These are phyloP conservation scores for Monascus ruber DNA, from an alignment of 2,329 filamentous ascomycete species.

Conservation along the genomic window DNA sequence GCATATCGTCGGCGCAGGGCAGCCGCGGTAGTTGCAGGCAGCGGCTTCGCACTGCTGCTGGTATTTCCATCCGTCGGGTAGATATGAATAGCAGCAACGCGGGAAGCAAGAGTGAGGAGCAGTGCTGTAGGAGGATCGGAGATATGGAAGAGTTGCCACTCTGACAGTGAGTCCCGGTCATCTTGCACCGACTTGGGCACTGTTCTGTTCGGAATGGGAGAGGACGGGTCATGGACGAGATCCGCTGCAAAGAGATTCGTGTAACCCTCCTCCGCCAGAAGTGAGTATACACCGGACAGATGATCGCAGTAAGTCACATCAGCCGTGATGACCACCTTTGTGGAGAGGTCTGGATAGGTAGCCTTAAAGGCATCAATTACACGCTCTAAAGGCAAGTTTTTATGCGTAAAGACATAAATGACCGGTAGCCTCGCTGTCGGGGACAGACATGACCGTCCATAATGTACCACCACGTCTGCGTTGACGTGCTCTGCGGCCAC, in stretches of 20 bases:
- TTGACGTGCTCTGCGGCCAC: constrained; percentile 88
- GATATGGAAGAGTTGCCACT: constrained; percentile 75
- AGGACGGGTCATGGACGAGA: constrained; percentile 67
- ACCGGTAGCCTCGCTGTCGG: constrained; percentile 80
- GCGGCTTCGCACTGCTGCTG: constrained; percentile 21
- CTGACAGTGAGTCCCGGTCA: constrained; percentile 41
- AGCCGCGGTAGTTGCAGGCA: constrained; percentile 42
- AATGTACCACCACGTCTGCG: constrained; percentile 87
- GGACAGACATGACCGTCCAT: constrained; percentile 82
- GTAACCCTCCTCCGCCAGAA: constrained; percentile 56
- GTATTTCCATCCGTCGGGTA: constrained; percentile 48
- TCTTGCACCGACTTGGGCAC: constrained; percentile 43
- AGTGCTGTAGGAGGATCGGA: constrained; percentile 69
- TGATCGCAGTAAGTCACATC: constrained; percentile 81
- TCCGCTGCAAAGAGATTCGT: constrained; percentile 55
- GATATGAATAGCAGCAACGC: constrained; percentile 67
- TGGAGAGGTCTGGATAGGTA: constrained; percentile 53
- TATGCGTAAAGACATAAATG: constrained; percentile 78
- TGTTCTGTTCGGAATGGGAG: constrained; percentile 71
- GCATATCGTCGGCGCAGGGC: constrained; percentile 77
- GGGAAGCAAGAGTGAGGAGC: constrained; percentile 74
- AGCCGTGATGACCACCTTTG: constrained; percentile 69
- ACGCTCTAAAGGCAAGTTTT: constrained; percentile 51
- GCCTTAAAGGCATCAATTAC: constrained; percentile 52
- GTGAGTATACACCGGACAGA: constrained; percentile 46